Evolutionary conservation across 2,329 filamentous ascomycete genomes (phyloP).

Genomic region (Lachnellula occidentalis): DNA sequence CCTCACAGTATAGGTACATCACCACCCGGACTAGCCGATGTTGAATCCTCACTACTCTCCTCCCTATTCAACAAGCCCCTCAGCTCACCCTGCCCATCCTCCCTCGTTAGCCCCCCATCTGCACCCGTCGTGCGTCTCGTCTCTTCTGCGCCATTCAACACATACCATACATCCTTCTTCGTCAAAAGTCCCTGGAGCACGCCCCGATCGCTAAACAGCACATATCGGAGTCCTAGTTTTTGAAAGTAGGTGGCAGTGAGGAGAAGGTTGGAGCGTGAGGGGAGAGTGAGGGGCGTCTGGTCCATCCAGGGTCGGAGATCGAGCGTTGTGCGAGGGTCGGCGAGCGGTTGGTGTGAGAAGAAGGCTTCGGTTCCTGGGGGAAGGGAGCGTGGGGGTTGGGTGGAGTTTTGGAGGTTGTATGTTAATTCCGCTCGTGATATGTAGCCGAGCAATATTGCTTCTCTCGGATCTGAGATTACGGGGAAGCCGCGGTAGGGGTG

Average conservation of each 20-base stretch:
- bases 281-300: slow-evolving; percentile 89
- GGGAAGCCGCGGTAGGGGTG: slow-evolving; percentile 88
- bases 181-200: slow-evolving; percentile 80
- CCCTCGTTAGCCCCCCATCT: slow-evolving; percentile 37
- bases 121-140: slow-evolving; percentile 38
- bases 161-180: slow-evolving; percentile 96
- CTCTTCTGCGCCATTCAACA: slow-evolving; percentile 73
- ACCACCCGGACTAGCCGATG: slow-evolving; percentile 18
- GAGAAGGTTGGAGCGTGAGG: slow-evolving; percentile 68
- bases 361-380: slow-evolving; percentile 70
- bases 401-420: slow-evolving; percentile 67
- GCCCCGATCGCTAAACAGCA: slow-evolving; percentile 80
- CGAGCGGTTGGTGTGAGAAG: slow-evolving; percentile 78
- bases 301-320: slow-evolving; percentile 98
- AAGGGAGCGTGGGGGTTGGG: slow-evolving; percentile 51
- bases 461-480: slow-evolving; percentile 71
- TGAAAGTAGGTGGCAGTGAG: slow-evolving; percentile 93
- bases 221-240: slow-evolving; percentile 84
- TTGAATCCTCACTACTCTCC: slow-evolving; percentile 23
- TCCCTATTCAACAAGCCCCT: slow-evolving; percentile 38
- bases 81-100: slow-evolving; percentile 37
- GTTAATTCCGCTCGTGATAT: slow-evolving; percentile 87
- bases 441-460: slow-evolving; percentile 81
- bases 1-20: not conserved
- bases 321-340: slow-evolving; percentile 70